Conservation (phyloP, 495 filamentous ascomycete genomes). For the Trichocladium uniseriatum region DNA sequence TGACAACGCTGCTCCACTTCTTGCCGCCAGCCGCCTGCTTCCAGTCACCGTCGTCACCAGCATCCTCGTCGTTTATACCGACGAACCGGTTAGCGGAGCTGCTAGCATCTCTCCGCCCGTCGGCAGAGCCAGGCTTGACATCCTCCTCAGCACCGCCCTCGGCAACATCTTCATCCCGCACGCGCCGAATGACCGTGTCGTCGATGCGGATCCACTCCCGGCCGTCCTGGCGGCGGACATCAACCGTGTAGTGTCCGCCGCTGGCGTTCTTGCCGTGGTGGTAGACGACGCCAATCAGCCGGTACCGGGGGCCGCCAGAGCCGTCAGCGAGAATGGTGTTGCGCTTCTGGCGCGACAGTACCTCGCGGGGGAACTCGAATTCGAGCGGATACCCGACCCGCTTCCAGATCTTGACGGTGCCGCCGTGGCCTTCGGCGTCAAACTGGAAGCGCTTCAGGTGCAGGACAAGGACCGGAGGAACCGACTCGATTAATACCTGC, state of each 20-base stretch:
- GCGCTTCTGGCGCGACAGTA: slow-evolving; percentile 70
- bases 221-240: slow-evolving; percentile 87
- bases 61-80: slow-evolving; percentile 56
- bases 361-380: slow-evolving; percentile 85
- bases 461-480: slow-evolving; percentile 87
- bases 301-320: slow-evolving; percentile 62
- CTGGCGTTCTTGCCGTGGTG: slow-evolving; percentile 95
- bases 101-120: slow-evolving; percentile 32
- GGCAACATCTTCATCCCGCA: slow-evolving; percentile 83
- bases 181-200: slow-evolving; percentile 80
- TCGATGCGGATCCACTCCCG: slow-evolving; percentile 93
- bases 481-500: slow-evolving; percentile 87
- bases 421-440: slow-evolving; percentile 70
- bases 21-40: slow-evolving; percentile 65
- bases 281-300: slow-evolving; percentile 85
- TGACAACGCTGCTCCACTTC: slow-evolving; percentile 59
- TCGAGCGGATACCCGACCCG: slow-evolving; percentile 91
- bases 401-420: slow-evolving; percentile 98
- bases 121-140: slow-evolving; percentile 41
- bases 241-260: slow-evolving; percentile 93
- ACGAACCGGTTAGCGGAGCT: slow-evolving; percentile 56
- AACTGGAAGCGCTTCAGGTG: slow-evolving; percentile 98
- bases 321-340: slow-evolving; percentile 52
- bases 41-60: slow-evolving; percentile 68
- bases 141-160: slow-evolving; percentile 77